phyloP scores from a whole-genome alignment of 2,329 filamentous ascomycete genomes.

The Cadophora luteo-olivacea region DNA sequence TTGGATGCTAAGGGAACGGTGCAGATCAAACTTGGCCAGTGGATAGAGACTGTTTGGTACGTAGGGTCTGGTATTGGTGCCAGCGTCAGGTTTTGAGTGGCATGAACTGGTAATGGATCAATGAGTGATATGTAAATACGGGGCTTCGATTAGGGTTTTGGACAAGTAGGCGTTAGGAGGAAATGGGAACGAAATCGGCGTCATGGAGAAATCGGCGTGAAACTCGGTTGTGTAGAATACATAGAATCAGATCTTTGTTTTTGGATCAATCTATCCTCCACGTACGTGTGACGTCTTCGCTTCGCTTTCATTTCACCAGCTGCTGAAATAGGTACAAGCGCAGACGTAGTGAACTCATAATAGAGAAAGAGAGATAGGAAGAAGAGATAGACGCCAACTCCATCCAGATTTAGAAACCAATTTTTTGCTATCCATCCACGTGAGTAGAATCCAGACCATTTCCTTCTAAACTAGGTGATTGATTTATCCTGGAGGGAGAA shows the following conservation, averaged over 20 bases:
- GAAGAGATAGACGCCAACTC: slow-evolving; percentile 31
- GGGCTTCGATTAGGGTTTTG: background rate
- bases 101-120: background rate
- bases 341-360: background rate
- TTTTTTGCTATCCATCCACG: slow-evolving; percentile 25
- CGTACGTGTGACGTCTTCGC: slow-evolving; percentile 20
- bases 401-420: slow-evolving; percentile 32
- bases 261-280: slow-evolving; percentile 27
- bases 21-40: slow-evolving; percentile 75
- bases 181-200: slow-evolving; percentile 16
- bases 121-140: slow-evolving; percentile 15
- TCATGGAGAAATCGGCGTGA: slow-evolving; percentile 21
- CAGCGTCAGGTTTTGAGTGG: slow-evolving; percentile 54
- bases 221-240: slow-evolving; percentile 31
- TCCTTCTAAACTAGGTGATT: background rate
- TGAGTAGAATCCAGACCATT: slow-evolving; percentile 18
- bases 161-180: slow-evolving; percentile 19
- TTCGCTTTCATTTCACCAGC: slow-evolving; percentile 5
- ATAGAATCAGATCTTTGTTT: slow-evolving; percentile 32
- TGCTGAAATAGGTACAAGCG: background rate
- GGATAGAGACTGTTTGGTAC: slow-evolving; percentile 76
- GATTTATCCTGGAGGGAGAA: slow-evolving; percentile 84
- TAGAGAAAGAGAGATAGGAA: background rate
- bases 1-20: slow-evolving; percentile 81
- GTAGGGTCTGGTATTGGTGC: slow-evolving; percentile 74